phyloP scores from a whole-genome alignment of 495 filamentous ascomycete species.

The Penicillium ucsense region DNA sequence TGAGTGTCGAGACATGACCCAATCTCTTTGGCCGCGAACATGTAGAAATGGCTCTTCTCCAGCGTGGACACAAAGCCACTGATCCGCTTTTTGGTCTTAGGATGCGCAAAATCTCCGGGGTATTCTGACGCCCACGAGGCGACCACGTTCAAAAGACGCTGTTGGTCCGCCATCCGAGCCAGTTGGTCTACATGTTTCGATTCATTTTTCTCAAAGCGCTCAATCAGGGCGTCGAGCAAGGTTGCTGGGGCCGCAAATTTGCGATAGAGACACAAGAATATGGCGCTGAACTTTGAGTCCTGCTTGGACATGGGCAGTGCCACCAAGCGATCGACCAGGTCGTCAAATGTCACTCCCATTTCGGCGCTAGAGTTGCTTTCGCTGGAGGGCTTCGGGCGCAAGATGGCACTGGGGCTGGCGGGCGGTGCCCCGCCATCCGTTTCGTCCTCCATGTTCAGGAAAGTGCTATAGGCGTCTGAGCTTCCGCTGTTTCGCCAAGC shows the following conservation, averaged over 20 bases:
- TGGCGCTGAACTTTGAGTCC: slow-evolving; percentile 73
- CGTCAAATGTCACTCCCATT: slow-evolving; percentile 67
- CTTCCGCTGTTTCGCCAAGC: slow-evolving; percentile 35
- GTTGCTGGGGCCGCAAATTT: slow-evolving; percentile 78
- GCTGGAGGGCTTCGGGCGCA: slow-evolving; percentile 25
- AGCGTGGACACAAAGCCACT: slow-evolving; percentile 62
- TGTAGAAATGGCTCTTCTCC: slow-evolving; percentile 62
- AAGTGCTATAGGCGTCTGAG: slow-evolving; percentile 35
- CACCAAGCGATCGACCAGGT: slow-evolving; percentile 79
- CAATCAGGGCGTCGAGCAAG: slow-evolving; percentile 63
- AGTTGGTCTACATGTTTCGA: slow-evolving; percentile 52
- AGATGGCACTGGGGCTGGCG: slow-evolving; percentile 21
- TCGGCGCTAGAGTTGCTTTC: slow-evolving; percentile 29
- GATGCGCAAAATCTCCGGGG: slow-evolving; percentile 83
- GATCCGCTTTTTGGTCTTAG: slow-evolving; percentile 60
- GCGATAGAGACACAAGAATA: slow-evolving; percentile 90
- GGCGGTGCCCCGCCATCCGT: slow-evolving; percentile 24
- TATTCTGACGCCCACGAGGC: slow-evolving; percentile 85
- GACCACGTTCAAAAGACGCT: slow-evolving; percentile 72
- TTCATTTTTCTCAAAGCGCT: slow-evolving; percentile 60
- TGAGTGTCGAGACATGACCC: slow-evolving; percentile 52
- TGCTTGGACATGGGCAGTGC: slow-evolving; percentile 71
- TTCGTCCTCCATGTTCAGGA: slow-evolving; percentile 40
- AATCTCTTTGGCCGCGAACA: slow-evolving; percentile 77
- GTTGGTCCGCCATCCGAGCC: slow-evolving; percentile 64